These are phyloP conservation scores for Neofusicoccum sp. DNA, from an alignment of 2,329 filamentous ascomycete species.

Conservation along the genomic window DNA sequence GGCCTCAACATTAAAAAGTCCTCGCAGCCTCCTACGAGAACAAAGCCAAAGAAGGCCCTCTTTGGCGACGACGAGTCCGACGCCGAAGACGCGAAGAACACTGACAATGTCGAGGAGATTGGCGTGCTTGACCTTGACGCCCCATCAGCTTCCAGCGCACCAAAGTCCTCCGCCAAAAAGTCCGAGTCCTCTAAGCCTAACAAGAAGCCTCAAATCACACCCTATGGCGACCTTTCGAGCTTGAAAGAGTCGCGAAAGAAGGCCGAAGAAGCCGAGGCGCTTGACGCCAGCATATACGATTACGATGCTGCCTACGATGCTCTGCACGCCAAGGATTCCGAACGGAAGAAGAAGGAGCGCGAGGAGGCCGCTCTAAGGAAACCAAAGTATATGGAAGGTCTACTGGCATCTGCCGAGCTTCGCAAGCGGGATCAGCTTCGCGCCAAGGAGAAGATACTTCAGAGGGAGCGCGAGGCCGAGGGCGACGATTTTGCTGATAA, in stretches of 20 bases:
- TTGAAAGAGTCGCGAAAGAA: conserved; percentile 62
- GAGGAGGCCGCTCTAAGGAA: conserved; percentile 59
- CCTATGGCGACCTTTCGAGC: conserved; percentile 66
- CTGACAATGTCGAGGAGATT: conserved; percentile 52
- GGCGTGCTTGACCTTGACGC: conserved; percentile 51
- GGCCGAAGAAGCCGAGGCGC: conserved; percentile 61
- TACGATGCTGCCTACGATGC: conserved; percentile 82
- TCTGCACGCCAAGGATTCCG: conserved; percentile 57
- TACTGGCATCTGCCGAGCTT: conserved; percentile 70
- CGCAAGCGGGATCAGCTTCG: conserved; percentile 76
- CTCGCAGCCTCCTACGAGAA: conserved; percentile 22
- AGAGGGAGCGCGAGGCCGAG: conserved; percentile 73
- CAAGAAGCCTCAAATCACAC: conserved; percentile 32
- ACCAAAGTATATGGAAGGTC: conserved; percentile 75
- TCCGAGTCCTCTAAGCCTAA: conserved; percentile 30
- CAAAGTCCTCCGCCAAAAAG: conserved; percentile 30
- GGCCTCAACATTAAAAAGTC: conserved; percentile 64
- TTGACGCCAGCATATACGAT: conserved; percentile 77
- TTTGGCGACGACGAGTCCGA: conserved; percentile 60
- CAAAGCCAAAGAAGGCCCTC: conserved; percentile 29
- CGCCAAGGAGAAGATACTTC: conserved; percentile 76
- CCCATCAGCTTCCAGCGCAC: conserved; percentile 22
- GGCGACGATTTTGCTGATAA: conserved; percentile 79
- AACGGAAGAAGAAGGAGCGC: conserved; percentile 55
- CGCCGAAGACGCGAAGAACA: conserved; percentile 44